These are phyloP conservation scores for Cyphellophora europaea DNA, from an alignment of 2,329 filamentous ascomycete genomes.

Conservation along the genomic window DNA sequence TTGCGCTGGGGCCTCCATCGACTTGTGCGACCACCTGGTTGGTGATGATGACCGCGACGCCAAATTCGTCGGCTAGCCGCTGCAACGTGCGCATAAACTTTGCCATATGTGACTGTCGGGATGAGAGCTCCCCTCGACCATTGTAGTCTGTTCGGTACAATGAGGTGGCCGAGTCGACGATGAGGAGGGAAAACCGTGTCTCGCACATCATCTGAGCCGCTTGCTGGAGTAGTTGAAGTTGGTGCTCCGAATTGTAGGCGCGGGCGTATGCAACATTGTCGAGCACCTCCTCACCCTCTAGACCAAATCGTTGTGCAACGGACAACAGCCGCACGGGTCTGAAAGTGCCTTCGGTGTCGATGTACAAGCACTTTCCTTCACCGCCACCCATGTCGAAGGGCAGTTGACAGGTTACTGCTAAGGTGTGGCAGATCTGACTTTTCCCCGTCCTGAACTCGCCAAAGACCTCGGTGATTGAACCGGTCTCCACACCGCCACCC, in stretches of 20 bases:
- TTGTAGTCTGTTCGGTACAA: constrained; percentile 95
- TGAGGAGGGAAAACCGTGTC: constrained; percentile 87
- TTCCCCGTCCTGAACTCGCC: constrained; percentile 97
- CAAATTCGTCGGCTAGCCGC: constrained; percentile 62
- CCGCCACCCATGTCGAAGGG: constrained; percentile 99
- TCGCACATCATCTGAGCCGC: constrained; percentile 99
- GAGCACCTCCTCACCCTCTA: constrained; percentile 92
- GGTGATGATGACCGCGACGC: constrained; percentile 95
- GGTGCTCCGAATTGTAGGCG: constrained; percentile 97
- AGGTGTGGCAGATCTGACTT: constrained; percentile 94
- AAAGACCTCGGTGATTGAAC: constrained; percentile 95
- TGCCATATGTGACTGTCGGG: constrained; percentile 56
- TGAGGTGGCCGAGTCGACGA: constrained; percentile 92
- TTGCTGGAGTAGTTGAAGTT: constrained; percentile 88
- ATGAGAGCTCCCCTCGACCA: constrained; percentile 93
- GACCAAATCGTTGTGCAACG: constrained; percentile 86
- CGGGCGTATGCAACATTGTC: constrained; percentile 98
- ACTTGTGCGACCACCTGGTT: constrained; percentile 99
- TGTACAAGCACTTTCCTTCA: constrained; percentile 96
- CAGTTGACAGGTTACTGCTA: constrained; percentile 96
- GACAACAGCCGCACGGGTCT: constrained; percentile 81
- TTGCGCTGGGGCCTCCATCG: constrained; percentile 86
- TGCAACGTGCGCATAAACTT: constrained; percentile 41
- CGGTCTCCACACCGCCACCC: constrained; percentile 90
- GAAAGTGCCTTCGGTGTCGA: constrained; percentile 97